These are phyloP conservation scores for Hanseniaspora pseudoguilliermondii DNA, from an alignment of 805 yeast species.

Conservation along the genomic window DNA sequence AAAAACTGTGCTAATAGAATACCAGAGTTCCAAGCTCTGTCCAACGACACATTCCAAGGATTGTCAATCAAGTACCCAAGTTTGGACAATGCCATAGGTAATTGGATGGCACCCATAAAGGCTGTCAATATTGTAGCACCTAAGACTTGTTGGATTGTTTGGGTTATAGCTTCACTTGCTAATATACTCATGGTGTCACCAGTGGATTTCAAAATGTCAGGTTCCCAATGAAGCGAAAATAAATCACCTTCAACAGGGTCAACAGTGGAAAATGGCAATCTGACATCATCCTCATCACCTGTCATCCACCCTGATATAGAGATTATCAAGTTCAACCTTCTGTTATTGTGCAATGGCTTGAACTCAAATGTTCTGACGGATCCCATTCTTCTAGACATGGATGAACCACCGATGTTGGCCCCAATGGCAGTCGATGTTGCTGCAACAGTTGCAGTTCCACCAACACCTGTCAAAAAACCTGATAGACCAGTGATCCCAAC, in stretches of 20 bases:
- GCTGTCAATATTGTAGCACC: slow-evolving; percentile 86
- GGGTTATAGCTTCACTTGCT: slow-evolving; percentile 86
- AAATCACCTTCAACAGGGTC: slow-evolving; percentile 98
- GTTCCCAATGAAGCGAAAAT: slow-evolving; percentile 90
- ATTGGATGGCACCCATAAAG: slow-evolving; percentile 81
- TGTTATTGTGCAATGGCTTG: slow-evolving; percentile 81
- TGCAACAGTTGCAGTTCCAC: slow-evolving; percentile 90
- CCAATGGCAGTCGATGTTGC: slow-evolving; percentile 86
- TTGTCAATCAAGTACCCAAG: slow-evolving; percentile 81
- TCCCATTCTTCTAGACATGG: slow-evolving; percentile 79
- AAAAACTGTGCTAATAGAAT: slow-evolving; percentile 80
- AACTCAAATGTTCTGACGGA: slow-evolving; percentile 90
- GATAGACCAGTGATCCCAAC: slow-evolving; percentile 90
- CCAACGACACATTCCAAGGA: slow-evolving; percentile 96
- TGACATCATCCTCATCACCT: slow-evolving; percentile 85
- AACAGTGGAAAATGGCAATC: slow-evolving; percentile 89
- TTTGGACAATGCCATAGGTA: slow-evolving; percentile 84
- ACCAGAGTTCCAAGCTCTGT: slow-evolving; percentile 96
- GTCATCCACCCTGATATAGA: slow-evolving; percentile 98
- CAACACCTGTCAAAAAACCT: slow-evolving; percentile 88
- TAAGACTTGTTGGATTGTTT: slow-evolving; percentile 85
- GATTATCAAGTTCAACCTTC: slow-evolving; percentile 70
- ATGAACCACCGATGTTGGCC: slow-evolving; percentile 71
- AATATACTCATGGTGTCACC: slow-evolving; percentile 91
- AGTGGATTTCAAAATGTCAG: slow-evolving; percentile 88